These are phyloP conservation scores for Metschnikowia cubensis DNA, from an alignment of 805 yeast genomes.

Conservation along the genomic window DNA sequence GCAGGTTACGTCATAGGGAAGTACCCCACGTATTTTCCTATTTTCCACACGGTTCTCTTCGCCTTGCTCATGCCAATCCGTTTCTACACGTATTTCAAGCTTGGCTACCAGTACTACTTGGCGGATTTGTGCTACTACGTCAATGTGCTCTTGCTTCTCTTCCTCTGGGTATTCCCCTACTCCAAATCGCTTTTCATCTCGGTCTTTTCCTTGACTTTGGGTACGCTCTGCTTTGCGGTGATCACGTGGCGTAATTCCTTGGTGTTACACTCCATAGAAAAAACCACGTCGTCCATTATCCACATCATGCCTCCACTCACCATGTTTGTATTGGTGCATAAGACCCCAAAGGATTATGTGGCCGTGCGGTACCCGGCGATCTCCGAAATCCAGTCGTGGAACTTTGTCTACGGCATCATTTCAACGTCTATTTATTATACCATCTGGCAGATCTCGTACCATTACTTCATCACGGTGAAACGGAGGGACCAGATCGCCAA, in stretches of 20 bases:
- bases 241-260: constrained; percentile 93
- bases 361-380: constrained; percentile 79
- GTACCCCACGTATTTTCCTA: constrained; percentile 72
- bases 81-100: constrained; percentile 74
- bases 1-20: constrained; percentile 76
- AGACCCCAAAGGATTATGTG: constrained; percentile 49
- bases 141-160: constrained; percentile 62
- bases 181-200: constrained; percentile 71
- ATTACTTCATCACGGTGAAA: constrained; percentile 83
- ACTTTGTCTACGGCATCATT: constrained; percentile 61
- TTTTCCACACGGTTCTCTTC: constrained; percentile 63
- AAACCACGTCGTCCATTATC: constrained; percentile 85
- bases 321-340: constrained; percentile 82
- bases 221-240: constrained; percentile 89
- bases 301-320: constrained; percentile 89
- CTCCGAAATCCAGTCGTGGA: constrained; percentile 59
- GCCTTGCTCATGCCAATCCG: constrained; percentile 76
- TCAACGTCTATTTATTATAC: constrained; percentile 81
- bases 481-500: constrained; percentile 75
- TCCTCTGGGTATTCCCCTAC: constrained; percentile 78
- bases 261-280: constrained; percentile 87
- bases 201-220: constrained; percentile 83
- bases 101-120: constrained; percentile 76
- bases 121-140: constrained; percentile 95
- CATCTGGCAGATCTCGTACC: constrained; percentile 87